Conservation (phyloP, 208 protist species). For the Acanthamoeba lenticulata region DNA sequence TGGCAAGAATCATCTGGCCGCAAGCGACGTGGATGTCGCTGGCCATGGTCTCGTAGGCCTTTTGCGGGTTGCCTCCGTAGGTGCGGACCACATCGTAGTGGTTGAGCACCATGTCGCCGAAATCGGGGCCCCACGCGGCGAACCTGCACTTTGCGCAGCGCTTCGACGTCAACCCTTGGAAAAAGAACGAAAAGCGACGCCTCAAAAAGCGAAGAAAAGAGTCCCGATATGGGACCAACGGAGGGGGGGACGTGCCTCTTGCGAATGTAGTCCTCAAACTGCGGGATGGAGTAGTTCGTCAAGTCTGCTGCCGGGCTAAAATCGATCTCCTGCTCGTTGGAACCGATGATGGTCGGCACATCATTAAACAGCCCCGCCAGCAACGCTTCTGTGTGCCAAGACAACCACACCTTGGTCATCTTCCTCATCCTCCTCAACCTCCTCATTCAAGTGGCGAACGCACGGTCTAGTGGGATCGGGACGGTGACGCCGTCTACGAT, state of each 20-base stretch:
- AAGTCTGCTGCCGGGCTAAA: neutral
- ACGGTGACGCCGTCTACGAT: neutral
- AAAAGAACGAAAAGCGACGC: too few species aligned
- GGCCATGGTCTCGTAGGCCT: conserved; percentile 5
- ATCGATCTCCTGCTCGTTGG: conserved; percentile 15
- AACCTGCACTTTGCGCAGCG: neutral
- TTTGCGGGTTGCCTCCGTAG: neutral
- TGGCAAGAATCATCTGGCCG: neutral
- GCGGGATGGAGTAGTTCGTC: neutral
- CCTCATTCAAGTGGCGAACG: too few species aligned
- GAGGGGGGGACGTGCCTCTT: neutral
- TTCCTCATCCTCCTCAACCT: too few species aligned
- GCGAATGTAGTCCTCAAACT: neutral
- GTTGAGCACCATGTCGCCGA: neutral
- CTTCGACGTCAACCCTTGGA: too few species aligned
- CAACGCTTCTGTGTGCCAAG: neutral
- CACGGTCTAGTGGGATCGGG: neutral
- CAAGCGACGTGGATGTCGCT: neutral
- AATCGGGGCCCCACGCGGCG: neutral
- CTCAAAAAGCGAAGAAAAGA: neutral
- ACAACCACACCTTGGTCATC: too few species aligned
- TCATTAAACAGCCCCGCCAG: conserved; percentile 5
- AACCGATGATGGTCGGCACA: neutral
- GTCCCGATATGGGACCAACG: neutral
- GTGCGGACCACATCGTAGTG: neutral